These are phyloP conservation scores for Leishmania tarentolae DNA, from an alignment of 208 protist genomes.

Conservation along the genomic window DNA sequence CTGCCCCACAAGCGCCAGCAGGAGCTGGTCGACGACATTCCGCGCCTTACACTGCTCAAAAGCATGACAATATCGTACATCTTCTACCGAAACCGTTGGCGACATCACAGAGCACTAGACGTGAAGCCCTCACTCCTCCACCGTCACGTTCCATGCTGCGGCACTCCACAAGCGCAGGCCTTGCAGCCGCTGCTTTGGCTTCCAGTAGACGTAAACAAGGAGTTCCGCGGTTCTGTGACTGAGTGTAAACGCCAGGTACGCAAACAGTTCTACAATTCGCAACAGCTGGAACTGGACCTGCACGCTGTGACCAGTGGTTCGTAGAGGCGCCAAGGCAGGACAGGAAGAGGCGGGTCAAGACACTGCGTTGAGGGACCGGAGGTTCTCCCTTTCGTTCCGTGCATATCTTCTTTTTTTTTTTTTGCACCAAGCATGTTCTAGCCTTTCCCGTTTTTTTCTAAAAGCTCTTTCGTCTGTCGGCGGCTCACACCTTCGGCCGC, in stretches of 20 bases:
- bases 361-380: no score
- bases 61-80: conserved; percentile 47
- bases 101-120: conserved; percentile 13
- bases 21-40: conserved; percentile 29
- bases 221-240: conserved; percentile 18
- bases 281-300: conserved; percentile 21
- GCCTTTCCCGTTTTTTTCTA: not conserved
- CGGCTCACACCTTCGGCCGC: not conserved
- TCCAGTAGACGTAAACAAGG: not conserved
- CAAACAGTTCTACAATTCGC: conserved; percentile 41
- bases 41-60: conserved; percentile 44
- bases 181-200: conserved; percentile 60
- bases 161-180: not conserved
- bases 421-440: not conserved
- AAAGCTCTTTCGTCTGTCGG: not conserved
- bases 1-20: conserved; percentile 36
- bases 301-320: not conserved
- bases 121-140: conserved; percentile 14
- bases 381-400: not conserved
- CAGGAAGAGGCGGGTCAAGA: not conserved
- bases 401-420: not conserved
- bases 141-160: conserved; percentile 24
- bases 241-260: conserved; percentile 18
- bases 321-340: no score
- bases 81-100: conserved; percentile 33